Base-by-base conservation (phyloP, 2,329 filamentous ascomycete genomes). In the Xylaria digitata region DNA sequence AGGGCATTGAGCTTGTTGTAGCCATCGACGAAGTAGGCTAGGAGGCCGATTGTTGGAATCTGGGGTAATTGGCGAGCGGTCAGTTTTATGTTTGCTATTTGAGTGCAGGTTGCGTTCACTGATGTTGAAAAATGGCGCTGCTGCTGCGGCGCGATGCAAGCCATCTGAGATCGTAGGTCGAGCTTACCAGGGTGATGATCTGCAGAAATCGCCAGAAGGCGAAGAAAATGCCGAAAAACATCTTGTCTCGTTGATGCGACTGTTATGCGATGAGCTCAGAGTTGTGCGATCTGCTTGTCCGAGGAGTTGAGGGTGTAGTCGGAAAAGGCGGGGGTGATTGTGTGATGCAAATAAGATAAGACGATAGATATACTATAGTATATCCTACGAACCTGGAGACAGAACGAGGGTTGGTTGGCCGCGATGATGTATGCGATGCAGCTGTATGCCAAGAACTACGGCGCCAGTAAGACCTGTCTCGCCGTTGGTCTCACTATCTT, bases 1-100 rank as follows among this genome's bases (percentile, higher is more conserved):
- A 90, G 81, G 67, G 82, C 75, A 78, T 90, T 90, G 73, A 78
- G 74, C 60, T 80, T 75, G 73, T 85, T 83, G 79, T 87, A 90
- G 71, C 83, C 82, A 78, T 90, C 79, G 70, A 91, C 85, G 76
- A 91, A 90, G 82, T 85, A 90, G 73, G 86, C 84, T 60, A 90
- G 85, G 85, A 91, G 90, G 79, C 89, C 88, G 78, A 91, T 84
- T 26, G 81, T 84, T 49, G 88, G 88, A 76, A 90, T 89, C 88
- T 90, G 55, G 46, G n/a, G 11, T 7, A 8, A 19, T 32, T 32
- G 49, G 37, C 2, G 15, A n/a, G 30, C 11, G 46, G 45, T 66
- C 53, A 58, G 54, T 30, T 63, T 37, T 19, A 23, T n/a, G 21
- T 45, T 37, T 7, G 48, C 30, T 6, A 19, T 15, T 7, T 61